Percentiles rank a stretch among this genome's conserved stretches.
phyloP scores from a whole-genome alignment of 345 rosid genomes.

The Citrus maxima region DNA sequence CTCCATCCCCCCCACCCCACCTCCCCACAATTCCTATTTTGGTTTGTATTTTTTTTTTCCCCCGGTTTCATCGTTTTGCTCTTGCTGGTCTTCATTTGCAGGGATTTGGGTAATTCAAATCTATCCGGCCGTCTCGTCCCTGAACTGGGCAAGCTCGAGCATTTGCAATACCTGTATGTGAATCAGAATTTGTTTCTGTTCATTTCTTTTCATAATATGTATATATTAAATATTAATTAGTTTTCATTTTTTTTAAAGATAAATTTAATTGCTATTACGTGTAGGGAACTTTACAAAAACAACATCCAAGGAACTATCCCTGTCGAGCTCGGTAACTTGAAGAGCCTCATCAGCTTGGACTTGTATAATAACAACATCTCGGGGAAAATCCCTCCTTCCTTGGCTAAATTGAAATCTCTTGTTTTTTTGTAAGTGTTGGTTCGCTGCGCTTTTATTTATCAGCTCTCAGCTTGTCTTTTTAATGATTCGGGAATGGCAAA shows the following conservation, averaged over 20 bases:
- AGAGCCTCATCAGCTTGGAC: constrained; percentile 94
- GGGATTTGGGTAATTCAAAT: constrained; percentile 94
- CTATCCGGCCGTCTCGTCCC: constrained; percentile 86
- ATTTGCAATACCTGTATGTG: constrained; percentile 87
- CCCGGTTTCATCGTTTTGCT: too few species aligned
- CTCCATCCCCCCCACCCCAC: not conserved
- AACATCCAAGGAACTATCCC: constrained; percentile 83
- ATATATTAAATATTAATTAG: too few species aligned
- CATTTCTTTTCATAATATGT: too few species aligned
- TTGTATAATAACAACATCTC: constrained; percentile 88
- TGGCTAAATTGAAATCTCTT: constrained; percentile 83
- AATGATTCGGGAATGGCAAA: not conserved
- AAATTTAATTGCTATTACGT: not conserved
- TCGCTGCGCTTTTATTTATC: not conserved
- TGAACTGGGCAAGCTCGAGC: constrained; percentile 86
- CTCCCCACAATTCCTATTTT: too few species aligned
- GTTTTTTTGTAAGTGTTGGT: constrained; percentile 75
- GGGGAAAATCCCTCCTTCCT: constrained; percentile 68
- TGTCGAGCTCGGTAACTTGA: constrained; percentile 74
- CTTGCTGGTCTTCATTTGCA: constrained; percentile 20
- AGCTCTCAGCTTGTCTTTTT: not conserved
- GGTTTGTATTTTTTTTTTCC: too few species aligned
- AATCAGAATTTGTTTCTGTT: not conserved
- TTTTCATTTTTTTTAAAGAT: too few species aligned
- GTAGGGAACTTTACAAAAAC: constrained; percentile 93